These are phyloP conservation scores for Cucumis cinereus DNA, from an alignment of 306 rosid genomes.

Conservation along the genomic window DNA sequence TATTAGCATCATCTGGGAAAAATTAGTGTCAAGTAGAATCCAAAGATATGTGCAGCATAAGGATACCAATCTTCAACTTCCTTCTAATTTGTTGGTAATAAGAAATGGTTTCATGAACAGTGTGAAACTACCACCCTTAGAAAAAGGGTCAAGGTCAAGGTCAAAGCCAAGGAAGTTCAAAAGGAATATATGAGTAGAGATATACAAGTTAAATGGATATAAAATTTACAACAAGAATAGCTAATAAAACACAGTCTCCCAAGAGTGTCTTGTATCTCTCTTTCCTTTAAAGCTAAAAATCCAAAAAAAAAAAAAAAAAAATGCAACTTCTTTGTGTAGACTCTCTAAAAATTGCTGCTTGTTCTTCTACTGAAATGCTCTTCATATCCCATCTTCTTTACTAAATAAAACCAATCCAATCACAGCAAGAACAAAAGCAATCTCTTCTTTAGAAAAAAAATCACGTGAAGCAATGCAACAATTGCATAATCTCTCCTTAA, in stretches of 20 bases:
- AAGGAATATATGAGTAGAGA: not conserved
- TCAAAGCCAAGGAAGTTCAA: not conserved
- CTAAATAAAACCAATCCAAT: not conserved
- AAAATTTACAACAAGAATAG: not conserved
- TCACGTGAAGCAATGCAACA: not conserved
- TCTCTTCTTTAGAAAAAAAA: not conserved
- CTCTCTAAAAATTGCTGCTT: not conserved
- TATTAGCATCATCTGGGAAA: constrained; percentile 11
- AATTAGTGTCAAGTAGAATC: constrained; percentile 2
- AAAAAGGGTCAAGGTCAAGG: not conserved
- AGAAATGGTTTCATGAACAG: not conserved
- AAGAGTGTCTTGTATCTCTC: not conserved
- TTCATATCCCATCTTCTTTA: not conserved
- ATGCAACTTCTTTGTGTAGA: not conserved
- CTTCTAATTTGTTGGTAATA: not conserved
- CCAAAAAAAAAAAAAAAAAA: too few relatives aligned
- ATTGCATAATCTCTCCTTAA: constrained; percentile 21
- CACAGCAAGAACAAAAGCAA: not conserved
- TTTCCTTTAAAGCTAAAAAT: not conserved
- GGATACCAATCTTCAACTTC: not conserved
- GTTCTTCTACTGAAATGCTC: not conserved
- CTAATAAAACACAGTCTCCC: not conserved
- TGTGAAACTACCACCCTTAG: not conserved
- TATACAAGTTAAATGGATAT: not conserved
- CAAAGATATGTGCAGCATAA: not conserved